Conservation (phyloP, 164 flowering plant genomes). For the Vitis riparia region DNA sequence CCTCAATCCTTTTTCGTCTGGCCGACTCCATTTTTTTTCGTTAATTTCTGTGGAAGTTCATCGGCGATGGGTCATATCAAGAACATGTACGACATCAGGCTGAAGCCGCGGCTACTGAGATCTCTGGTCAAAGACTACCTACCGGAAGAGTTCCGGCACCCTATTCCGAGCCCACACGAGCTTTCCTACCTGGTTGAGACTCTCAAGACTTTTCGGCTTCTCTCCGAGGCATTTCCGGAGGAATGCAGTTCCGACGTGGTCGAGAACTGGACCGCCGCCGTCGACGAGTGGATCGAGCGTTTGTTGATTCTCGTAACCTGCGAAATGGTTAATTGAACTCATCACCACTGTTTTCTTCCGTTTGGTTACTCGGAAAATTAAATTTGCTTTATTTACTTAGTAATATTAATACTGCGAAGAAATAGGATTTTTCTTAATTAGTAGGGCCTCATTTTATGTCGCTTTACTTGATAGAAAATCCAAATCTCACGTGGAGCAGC, state of each 20-base stretch:
- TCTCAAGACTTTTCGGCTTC: constrained; percentile 1
- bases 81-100: constrained; percentile 10
- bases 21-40: too few species aligned
- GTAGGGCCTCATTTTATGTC: too few species aligned
- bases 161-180: background rate
- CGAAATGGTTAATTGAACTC: background rate
- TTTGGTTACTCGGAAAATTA: too few species aligned
- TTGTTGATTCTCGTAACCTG: background rate
- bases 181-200: background rate
- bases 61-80: background rate
- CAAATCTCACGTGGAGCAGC: too few species aligned
- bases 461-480: too few species aligned
- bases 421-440: too few species aligned
- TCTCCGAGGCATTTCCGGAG: constrained; percentile 1
- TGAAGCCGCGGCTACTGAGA: constrained; percentile 2
- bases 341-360: too few species aligned
- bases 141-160: background rate
- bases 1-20: too few species aligned
- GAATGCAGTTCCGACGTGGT: background rate
- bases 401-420: too few species aligned
- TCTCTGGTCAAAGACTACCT: constrained; percentile 1
- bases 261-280: background rate
- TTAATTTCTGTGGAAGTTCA: too few species aligned
- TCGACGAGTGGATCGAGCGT: constrained; percentile 6
- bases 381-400: too few species aligned